phyloP scores from a whole-genome alignment of 1,284 basidiomycete genomes.

The Malassezia sympodialis region DNA sequence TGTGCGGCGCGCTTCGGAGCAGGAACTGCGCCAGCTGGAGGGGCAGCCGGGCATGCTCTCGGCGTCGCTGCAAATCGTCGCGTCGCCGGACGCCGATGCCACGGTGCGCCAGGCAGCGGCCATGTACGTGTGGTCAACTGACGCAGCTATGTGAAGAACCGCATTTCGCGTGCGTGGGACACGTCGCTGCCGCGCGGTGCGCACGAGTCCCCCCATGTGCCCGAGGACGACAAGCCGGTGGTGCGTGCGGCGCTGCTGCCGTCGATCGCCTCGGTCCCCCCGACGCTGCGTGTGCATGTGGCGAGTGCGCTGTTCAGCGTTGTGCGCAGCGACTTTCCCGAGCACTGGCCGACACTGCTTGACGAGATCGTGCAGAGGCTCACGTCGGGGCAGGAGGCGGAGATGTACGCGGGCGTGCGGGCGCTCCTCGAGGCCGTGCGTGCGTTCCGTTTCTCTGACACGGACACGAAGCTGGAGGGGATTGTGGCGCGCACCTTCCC shows the following conservation, averaged over 20 bases:
- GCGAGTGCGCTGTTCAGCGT: constrained; percentile 32
- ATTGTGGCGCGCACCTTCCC: constrained; percentile 37
- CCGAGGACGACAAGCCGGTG: constrained; percentile 25
- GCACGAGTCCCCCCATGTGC: constrained; percentile 18
- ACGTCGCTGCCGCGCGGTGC: constrained; percentile 12
- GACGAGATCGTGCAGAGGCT: constrained; percentile 34
- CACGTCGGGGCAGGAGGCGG: constrained; percentile 23
- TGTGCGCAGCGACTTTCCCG: constrained; percentile 36
- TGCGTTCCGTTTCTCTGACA: constrained; percentile 37
- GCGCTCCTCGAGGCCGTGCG: constrained; percentile 42
- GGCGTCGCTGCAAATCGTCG: constrained; percentile 35
- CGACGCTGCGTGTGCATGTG: constrained; percentile 32
- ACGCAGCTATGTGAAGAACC: constrained; percentile 42
- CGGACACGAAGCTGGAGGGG: constrained; percentile 33
- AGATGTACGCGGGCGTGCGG: constrained; percentile 35
- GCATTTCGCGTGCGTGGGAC: constrained; percentile 39
- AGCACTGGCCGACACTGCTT: constrained; percentile 38
- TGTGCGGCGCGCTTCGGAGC: constrained; percentile 39
- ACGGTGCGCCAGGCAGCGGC: constrained; percentile 39
- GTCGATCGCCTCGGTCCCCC: constrained; percentile 30
- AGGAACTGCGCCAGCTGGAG: constrained; percentile 42
- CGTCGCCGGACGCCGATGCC: constrained; percentile 26
- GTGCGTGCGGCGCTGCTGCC: constrained; percentile 30
- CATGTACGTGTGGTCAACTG: constrained; percentile 19
- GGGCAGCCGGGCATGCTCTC: constrained; percentile 41